phyloP scores from a whole-genome alignment of 1,284 basidiomycete species.

The Pholiota adiposa region DNA sequence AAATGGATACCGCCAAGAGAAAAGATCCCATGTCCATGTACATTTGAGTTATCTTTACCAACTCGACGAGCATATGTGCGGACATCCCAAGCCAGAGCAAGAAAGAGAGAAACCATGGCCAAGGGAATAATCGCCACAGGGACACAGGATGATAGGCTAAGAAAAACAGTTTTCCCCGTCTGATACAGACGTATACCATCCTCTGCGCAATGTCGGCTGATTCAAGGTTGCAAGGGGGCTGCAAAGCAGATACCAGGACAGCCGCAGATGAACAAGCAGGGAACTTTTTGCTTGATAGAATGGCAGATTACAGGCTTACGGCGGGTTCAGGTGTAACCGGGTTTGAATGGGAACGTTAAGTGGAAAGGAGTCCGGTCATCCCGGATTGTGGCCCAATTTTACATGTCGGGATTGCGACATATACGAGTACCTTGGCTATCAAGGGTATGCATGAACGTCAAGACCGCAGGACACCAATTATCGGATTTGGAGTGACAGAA shows the following conservation, averaged over 20 bases:
- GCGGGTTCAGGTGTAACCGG: not conserved
- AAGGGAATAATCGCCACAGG: not conserved
- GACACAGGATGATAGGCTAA: not conserved
- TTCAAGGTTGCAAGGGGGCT: not conserved
- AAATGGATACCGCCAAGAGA: constrained; percentile 4
- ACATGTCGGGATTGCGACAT: not conserved
- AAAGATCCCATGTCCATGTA: constrained; percentile 1
- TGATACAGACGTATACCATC: not conserved
- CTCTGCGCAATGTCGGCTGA: not conserved
- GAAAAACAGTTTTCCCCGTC: not conserved
- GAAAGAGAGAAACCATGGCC: not conserved
- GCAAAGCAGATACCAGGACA: not conserved
- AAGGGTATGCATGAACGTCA: not conserved
- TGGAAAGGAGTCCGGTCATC: not conserved
- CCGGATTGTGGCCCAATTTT: constrained; percentile 1
- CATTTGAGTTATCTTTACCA: constrained; percentile 10
- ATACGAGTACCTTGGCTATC: not conserved
- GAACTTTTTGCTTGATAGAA: not conserved
- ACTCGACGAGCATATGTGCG: not conserved
- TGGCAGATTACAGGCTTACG: not conserved
- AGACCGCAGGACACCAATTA: constrained; percentile 1
- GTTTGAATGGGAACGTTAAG: not conserved
- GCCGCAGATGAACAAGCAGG: not conserved
- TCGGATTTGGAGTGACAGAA: constrained; percentile 5
- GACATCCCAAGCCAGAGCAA: not conserved